Base-by-base conservation (phyloP, 2,329 filamentous ascomycete species). In the Trichocomaceae sp. region DNA sequence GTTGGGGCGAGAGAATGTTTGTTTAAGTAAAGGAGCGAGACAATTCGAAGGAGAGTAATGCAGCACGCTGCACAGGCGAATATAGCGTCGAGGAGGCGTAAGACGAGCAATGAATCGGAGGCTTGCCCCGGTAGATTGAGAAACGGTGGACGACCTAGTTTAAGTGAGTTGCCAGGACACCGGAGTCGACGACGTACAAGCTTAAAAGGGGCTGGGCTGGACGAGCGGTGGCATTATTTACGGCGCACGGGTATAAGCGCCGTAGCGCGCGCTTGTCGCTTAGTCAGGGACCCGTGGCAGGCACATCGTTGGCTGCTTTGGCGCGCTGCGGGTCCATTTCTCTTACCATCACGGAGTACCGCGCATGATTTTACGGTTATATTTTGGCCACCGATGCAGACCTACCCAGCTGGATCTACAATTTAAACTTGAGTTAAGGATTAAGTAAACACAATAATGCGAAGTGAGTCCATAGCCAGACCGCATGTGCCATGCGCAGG, bases 261-360 rank as follows among this genome's bases (percentile, higher is more conserved):
- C 64, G 66, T 69, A 67, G 63, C 67, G 67, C 68, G 69, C 68
- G 69, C 61, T 62, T 70, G 64, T 58, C 59, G 57, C 48, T 50
- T 53, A 35, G 47, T 17, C 9, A n/a, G 17, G 8, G 39, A 10
- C 17, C 13, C 8, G 17, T 3, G 39, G 10, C 7, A 17, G 15
- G 23, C 7, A 26, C 23, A 7, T 26, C 23, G 23, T 7, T 3
- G 23, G 23, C 23, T 3, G 7, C 23, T 26, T 7, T 26, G 23
- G 23, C 23, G 3, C 23, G 29, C 12, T 33, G 29, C 31, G 2
- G 31, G 31, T 35, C n/a, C n/a, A n/a, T n/a, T n/a, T n/a, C n/a
- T n/a, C n/a, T n/a, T n/a, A n/a, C n/a, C n/a, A n/a, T n/a, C n/a
- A n/a, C n/a, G n/a, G n/a, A n/a, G n/a, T 35, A 35, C 3, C 10